Evolutionary conservation across 2,329 filamentous ascomycete species (phyloP).

Genomic region (Xylaria sp.): DNA sequence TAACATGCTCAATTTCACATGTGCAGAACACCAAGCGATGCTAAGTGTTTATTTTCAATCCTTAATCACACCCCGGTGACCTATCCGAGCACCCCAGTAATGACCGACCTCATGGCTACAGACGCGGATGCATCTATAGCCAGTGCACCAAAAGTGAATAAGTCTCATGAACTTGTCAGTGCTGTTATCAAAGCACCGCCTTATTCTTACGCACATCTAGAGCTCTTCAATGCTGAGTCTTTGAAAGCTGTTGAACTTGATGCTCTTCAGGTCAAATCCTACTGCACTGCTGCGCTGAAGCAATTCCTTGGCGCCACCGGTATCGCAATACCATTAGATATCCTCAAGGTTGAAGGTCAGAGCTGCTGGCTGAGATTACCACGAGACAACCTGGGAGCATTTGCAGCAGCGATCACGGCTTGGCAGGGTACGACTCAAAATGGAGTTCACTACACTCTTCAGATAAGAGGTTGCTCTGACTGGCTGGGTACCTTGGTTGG

Average conservation of each 20-base stretch:
- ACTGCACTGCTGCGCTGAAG: slow-evolving; percentile 71
- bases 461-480: slow-evolving; percentile 68
- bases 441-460: slow-evolving; percentile 61
- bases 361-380: slow-evolving; percentile 75
- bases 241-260: slow-evolving; percentile 59
- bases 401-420: slow-evolving; percentile 73
- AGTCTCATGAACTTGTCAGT: slow-evolving; percentile 61
- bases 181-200: slow-evolving; percentile 63
- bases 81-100: slow-evolving; percentile 12
- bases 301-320: slow-evolving; percentile 79
- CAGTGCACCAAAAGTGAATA: slow-evolving; percentile 44
- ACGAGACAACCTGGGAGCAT: slow-evolving; percentile 66
- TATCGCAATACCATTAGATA: slow-evolving; percentile 73
- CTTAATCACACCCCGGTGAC: background rate
- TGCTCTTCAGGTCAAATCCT: slow-evolving; percentile 69
- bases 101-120: slow-evolving; percentile 22
- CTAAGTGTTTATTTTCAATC: too few species aligned
- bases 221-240: slow-evolving; percentile 54
- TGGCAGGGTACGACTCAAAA: slow-evolving; percentile 65
- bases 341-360: slow-evolving; percentile 68
- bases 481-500: slow-evolving; percentile 72
- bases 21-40: slow-evolving; percentile 8
- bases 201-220: slow-evolving; percentile 68
- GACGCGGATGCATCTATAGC: slow-evolving; percentile 13
- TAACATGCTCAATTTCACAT: slow-evolving; percentile 23